phyloP scores from a whole-genome alignment of 1,284 basidiomycete species.

The Chondrostereum purpureum region DNA sequence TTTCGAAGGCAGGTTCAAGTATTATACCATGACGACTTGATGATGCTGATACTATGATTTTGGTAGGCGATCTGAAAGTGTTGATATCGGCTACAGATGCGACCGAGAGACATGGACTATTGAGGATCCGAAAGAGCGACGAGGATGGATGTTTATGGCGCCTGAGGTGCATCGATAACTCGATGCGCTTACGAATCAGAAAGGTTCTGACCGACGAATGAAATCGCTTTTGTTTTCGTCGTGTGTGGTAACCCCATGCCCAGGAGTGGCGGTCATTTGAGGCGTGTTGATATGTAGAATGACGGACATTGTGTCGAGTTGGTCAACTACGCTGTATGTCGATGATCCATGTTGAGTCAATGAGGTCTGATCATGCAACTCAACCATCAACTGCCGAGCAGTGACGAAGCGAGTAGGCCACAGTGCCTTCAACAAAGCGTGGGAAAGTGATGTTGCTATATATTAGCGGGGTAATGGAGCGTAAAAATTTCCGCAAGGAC shows the following conservation, averaged over 20 bases:
- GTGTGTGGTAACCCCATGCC: too few species aligned
- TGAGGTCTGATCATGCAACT: too few species aligned
- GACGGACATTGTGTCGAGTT: too few species aligned
- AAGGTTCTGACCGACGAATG: slow-evolving; percentile 25
- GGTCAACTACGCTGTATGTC: too few species aligned
- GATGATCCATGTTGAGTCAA: too few species aligned
- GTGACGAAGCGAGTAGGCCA: too few species aligned
- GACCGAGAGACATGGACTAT: slow-evolving; percentile 25
- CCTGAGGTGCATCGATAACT: slow-evolving; percentile 45
- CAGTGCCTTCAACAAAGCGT: too few species aligned
- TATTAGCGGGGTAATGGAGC: not conserved
- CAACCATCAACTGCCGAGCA: too few species aligned
- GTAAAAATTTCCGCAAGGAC: slow-evolving; percentile 13
- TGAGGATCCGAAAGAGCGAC: slow-evolving; percentile 56
- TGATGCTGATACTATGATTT: slow-evolving; percentile 7
- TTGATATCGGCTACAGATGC: slow-evolving; percentile 19
- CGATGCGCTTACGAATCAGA: slow-evolving; percentile 32
- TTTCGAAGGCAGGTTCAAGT: slow-evolving; percentile 43
- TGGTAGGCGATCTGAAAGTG: slow-evolving; percentile 59
- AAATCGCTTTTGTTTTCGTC: too few species aligned
- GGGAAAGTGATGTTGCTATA: not conserved
- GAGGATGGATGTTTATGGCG: slow-evolving; percentile 73
- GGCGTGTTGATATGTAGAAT: too few species aligned
- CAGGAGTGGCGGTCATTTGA: slow-evolving; percentile 3
- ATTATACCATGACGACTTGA: slow-evolving; percentile 2